Conservation (phyloP, 768 basidiomycete species). For the Pleurotus giganteus region DNA sequence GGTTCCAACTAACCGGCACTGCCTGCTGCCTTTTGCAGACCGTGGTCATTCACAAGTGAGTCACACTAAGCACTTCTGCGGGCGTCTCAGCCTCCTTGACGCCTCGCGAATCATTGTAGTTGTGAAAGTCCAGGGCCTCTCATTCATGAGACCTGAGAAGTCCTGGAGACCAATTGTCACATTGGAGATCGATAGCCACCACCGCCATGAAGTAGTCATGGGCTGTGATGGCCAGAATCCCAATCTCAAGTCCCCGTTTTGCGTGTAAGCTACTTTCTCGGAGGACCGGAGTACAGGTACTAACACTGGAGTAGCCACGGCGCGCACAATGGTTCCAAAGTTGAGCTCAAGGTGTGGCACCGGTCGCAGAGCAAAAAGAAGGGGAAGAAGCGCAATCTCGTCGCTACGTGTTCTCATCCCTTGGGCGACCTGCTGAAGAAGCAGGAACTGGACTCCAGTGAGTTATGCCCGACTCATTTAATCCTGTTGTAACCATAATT, state of each 20-base stretch:
- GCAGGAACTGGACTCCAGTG: conserved; percentile 45
- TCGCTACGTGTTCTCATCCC: conserved; percentile 49
- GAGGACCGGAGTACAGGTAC: neutral
- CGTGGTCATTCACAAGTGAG: conserved; percentile 7
- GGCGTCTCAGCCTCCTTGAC: neutral
- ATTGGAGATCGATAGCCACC: conserved; percentile 50
- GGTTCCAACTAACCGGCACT: neutral
- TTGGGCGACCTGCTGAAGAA: conserved; percentile 52
- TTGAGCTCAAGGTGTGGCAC: conserved; percentile 59
- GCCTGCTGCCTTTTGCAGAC: neutral
- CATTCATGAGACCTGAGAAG: conserved; percentile 54
- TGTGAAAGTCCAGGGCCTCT: conserved; percentile 40
- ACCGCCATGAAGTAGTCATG: conserved; percentile 53
- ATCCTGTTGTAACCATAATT: conserved; percentile 5
- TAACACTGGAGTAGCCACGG: conserved; percentile 32
- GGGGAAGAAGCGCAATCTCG: conserved; percentile 49
- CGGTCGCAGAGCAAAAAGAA: conserved; percentile 64
- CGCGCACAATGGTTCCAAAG: conserved; percentile 31
- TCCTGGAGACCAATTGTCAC: conserved; percentile 68
- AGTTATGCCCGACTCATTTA: conserved; percentile 16
- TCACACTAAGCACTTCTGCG: neutral
- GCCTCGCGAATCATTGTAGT: conserved; percentile 22
- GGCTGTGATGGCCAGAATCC: conserved; percentile 72
- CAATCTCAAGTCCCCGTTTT: conserved; percentile 53
- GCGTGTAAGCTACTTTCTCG: conserved; percentile 42